Evolutionary conservation across 1,284 basidiomycete species (phyloP).

Genomic region (Boletus hoseneyae): DNA sequence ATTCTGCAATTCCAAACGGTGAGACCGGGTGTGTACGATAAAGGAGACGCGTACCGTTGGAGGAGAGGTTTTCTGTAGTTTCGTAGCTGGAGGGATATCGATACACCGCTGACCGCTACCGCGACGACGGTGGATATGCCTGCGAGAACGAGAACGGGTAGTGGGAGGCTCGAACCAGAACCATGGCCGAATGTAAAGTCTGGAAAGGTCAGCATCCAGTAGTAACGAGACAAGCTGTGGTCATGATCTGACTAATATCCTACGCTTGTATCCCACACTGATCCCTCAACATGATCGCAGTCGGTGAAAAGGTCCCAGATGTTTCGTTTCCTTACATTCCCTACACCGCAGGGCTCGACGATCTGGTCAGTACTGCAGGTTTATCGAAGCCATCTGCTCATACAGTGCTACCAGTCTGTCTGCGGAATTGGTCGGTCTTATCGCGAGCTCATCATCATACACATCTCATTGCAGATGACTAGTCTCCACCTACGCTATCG

Average conservation of each 20-base stretch:
- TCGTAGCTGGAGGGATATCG: conserved; percentile 87
- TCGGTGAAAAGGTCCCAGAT: conserved; percentile 64
- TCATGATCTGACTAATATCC: neutral
- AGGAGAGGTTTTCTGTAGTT: conserved; percentile 83
- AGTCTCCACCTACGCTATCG: conserved; percentile 51
- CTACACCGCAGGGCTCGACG: conserved; percentile 63
- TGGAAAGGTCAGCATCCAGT: conserved; percentile 20
- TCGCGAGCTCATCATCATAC: neutral
- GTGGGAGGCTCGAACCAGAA: conserved; percentile 50
- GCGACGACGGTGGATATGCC: conserved; percentile 67
- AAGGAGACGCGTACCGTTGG: conserved; percentile 56
- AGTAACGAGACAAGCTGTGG: neutral
- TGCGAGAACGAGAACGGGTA: conserved; percentile 56
- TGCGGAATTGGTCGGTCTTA: conserved; percentile 59
- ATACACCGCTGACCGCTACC: conserved; percentile 76
- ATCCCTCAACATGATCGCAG: conserved; percentile 20
- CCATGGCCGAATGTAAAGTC: conserved; percentile 34
- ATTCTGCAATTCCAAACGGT: conserved; percentile 50
- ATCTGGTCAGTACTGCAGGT: conserved; percentile 41
- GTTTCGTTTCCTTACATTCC: conserved; percentile 64
- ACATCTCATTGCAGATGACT: neutral
- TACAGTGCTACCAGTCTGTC: conserved; percentile 37
- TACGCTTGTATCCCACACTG: neutral
- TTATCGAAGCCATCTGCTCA: too few relatives aligned
- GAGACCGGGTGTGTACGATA: neutral